These are phyloP conservation scores for Diplocarpon mali DNA, from an alignment of 2,329 filamentous ascomycete species.

Conservation along the genomic window DNA sequence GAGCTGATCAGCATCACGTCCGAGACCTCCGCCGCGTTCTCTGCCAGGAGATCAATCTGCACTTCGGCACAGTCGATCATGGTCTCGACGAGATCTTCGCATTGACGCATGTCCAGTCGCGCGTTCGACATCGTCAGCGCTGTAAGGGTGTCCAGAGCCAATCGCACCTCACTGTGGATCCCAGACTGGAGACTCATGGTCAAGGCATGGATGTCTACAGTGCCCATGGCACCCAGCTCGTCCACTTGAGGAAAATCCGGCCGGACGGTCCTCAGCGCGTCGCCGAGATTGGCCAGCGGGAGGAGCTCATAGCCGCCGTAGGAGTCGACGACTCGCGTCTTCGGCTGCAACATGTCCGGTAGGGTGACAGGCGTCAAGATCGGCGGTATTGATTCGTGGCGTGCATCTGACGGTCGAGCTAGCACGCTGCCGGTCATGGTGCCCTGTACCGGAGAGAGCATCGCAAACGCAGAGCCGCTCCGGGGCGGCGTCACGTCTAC, in stretches of 20 bases:
- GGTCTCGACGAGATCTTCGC: constrained; percentile 81
- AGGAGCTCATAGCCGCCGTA: constrained; percentile 65
- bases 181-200: constrained; percentile 85
- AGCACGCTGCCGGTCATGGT: constrained; percentile 17
- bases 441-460: constrained; percentile 34
- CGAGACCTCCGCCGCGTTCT: constrained; percentile 74
- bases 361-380: constrained; percentile 17
- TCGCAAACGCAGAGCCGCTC: constrained; percentile 31
- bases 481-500: constrained; percentile 32
- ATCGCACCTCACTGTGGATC: constrained; percentile 76
- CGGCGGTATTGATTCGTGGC: constrained; percentile 2
- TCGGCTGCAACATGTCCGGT: constrained; percentile 39
- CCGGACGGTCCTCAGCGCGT: constrained; percentile 53
- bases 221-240: constrained; percentile 77
- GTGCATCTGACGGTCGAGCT: constrained; percentile 20
- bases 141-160: constrained; percentile 76
- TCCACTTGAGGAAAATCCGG: constrained; percentile 64
- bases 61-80: constrained; percentile 86
- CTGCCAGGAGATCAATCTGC: constrained; percentile 72
- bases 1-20: constrained; percentile 73
- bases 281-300: constrained; percentile 45
- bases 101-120: constrained; percentile 56
- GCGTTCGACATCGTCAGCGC: constrained; percentile 51
- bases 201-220: constrained; percentile 82
- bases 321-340: constrained; percentile 41